Percentiles rank a stretch among this genome's conserved stretches.
phyloP scores from a whole-genome alignment of 164 flowering plant genomes.

The Nymphaea colorata region DNA sequence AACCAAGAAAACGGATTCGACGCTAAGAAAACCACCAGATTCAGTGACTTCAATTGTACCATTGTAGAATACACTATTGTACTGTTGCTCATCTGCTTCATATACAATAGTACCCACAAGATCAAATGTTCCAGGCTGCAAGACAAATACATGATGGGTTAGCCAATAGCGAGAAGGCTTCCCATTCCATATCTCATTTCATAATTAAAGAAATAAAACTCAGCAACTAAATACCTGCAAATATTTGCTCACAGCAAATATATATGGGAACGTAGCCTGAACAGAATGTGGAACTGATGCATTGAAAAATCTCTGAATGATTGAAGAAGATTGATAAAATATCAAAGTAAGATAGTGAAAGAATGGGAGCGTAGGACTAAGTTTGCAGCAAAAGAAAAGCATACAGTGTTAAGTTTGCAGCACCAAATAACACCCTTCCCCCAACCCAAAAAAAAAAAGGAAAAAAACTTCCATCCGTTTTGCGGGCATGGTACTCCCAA shows the following conservation, averaged over 20 bases:
- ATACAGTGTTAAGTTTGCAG: neutral
- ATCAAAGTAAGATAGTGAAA: neutral
- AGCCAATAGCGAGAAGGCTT: neutral
- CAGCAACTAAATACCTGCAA: constrained; percentile 51
- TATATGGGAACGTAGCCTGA: constrained; percentile 76
- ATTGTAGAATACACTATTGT: constrained; percentile 74
- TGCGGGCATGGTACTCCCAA: neutral
- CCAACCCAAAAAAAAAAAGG: too few relatives aligned
- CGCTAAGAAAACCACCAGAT: constrained; percentile 56
- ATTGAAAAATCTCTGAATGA: constrained; percentile 54
- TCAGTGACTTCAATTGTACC: constrained; percentile 95
- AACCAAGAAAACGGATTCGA: constrained; percentile 77
- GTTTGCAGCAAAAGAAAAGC: neutral
- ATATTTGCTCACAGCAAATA: constrained; percentile 79
- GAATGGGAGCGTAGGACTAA: neutral
- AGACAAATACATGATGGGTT: neutral
- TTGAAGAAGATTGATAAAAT: neutral
- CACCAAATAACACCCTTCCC: neutral
- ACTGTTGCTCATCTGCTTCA: constrained; percentile 72
- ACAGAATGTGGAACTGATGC: constrained; percentile 62
- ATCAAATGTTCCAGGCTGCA: constrained; percentile 91
- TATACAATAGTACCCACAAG: constrained; percentile 80
- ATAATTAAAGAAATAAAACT: neutral
- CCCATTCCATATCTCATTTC: neutral
- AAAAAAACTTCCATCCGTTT: neutral